Base-by-base conservation (phyloP, 2,329 filamentous ascomycete genomes). In the Alternaria solani region DNA sequence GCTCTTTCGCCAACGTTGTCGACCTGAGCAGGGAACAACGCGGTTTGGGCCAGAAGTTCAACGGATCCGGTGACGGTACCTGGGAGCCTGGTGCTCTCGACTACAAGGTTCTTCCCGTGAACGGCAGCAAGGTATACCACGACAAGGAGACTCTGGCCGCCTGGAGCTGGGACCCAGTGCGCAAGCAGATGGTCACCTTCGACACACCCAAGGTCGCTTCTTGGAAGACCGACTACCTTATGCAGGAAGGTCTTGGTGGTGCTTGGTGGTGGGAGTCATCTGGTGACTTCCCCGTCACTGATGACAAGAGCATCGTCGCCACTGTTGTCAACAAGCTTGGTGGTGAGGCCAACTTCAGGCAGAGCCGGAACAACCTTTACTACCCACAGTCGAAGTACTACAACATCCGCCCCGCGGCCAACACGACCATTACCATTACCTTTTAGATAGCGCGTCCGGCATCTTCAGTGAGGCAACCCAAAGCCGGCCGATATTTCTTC, bases 1-100 rank as follows among this genome's bases (percentile, higher is more conserved):
- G 71, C 49, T 65, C 67, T 1, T 75, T 73, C 32, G 65, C 64
- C 26, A 70, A 74, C 53, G 68, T 67, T 23, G 49, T 65, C 20
- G 71, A 70, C 12, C 56, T 69, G 26, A 63, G 57, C 59, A 54
- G 48, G 38, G 42, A 56, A 18, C 38, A 41, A 20, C 85, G 90
- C 39, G 93, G 92, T 0, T 46, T 66, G 16, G 72, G 71, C 14
- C 62, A 68, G 42, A 53, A 30, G 9, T 75, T 74, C 66, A 70
- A 66, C 42, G 73, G 73, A 41, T 64, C 65, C 7, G 68, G 71
- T 30, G 52, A 64, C 5, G 72, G 73, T 8, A 67, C 62, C 6
- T 74, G 64, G 61, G 72, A 73, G 53, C 48, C 65, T 1, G 73
- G 73, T 25, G 59, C 62, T n/a, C 63, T 68, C 8, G 73, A 75